Evolutionary conservation across 179 eudicot genomes (phyloP), one percentile per base, ranked within the genome.

Genomic region (Spinacia oleracea): DNA sequence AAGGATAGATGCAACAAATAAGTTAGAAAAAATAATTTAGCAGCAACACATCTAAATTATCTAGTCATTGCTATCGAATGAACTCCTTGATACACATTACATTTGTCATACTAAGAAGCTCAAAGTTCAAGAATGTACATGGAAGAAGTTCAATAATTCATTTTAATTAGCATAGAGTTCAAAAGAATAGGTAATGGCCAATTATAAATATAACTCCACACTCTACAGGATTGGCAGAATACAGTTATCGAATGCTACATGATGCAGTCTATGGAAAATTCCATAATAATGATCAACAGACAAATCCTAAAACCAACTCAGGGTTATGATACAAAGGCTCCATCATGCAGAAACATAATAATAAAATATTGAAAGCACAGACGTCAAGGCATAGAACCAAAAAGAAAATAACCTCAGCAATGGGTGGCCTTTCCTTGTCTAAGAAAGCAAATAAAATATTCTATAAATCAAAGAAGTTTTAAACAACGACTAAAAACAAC

Each of bases 291-390:
- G 56, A 27, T 45, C 38, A 45, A 16, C 9, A 7, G 53, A 27
- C 23, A 6, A 77, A 35, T n/a, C 51, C 29, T 9, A 18, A 48
- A 34, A 64, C 48, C 11, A 45, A 75, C 72, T 48, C 48, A 29
- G 27, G 62, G 65, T 23, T 21, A 76, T 11, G 32, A 64, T 50
- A 74, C 43, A 29, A 45, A 46, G 15, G 78, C 71, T 42, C n/a
- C 43, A 25, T 43, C 77, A 58, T 50, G 9, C 18, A 29, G 58
- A 46, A 43, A 7, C 1, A 64, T 3, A 31, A 15, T 16, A 15
- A 15, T 7, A 63, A 27, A 3, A 56, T 10, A n/a, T 18, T 23
- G 8, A 3, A 25, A 18, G 70, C 63, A 32, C 59, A 15, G 21
- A 43, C 16, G 21, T 6, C 12, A 63, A 55, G 20, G 18, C 1